A percentile compares a stretch with the other conserved stretches of the same genome.
phyloP scores from a whole-genome alignment of 2,329 filamentous ascomycete genomes.

The Xylaria sp. region DNA sequence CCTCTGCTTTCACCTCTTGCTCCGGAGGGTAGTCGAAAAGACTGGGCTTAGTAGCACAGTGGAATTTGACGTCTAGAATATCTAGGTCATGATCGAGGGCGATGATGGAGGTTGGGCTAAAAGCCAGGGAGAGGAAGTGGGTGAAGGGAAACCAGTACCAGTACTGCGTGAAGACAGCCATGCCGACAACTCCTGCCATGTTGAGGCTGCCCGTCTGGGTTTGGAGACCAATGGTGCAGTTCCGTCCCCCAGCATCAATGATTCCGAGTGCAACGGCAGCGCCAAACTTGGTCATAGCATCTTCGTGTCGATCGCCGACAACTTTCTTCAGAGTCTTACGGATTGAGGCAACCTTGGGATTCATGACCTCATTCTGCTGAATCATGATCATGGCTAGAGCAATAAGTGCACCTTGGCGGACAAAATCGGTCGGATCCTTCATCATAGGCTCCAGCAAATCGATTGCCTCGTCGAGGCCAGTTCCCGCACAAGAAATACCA shows the following conservation, averaged over 20 bases:
- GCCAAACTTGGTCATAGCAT: slow-evolving; percentile 99
- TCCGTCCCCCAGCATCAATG: slow-evolving; percentile 95
- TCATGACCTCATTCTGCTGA: slow-evolving; percentile 99
- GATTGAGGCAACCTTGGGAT: slow-evolving; percentile 90
- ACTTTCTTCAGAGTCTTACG: slow-evolving; percentile 95
- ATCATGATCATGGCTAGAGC: slow-evolving; percentile 97
- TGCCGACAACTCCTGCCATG: slow-evolving; percentile 97
- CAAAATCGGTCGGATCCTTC: slow-evolving; percentile 98
- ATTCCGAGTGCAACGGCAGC: slow-evolving; percentile 93
- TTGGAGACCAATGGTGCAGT: slow-evolving; percentile 97
- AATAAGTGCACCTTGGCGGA: slow-evolving; percentile 94
- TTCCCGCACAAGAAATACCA: slow-evolving; percentile 96
- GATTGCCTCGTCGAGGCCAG: slow-evolving; percentile 93
- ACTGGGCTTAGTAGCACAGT: slow-evolving; percentile 92
- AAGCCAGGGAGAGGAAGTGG: slow-evolving; percentile 94
- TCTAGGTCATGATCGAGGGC: slow-evolving; percentile 93
- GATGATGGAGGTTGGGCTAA: slow-evolving; percentile 96
- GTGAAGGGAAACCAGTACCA: slow-evolving; percentile 99
- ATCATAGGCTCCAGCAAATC: slow-evolving; percentile 98
- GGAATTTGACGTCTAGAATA: slow-evolving; percentile 92
- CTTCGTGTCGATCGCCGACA: slow-evolving; percentile 91
- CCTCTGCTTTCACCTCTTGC: slow-evolving; percentile 92
- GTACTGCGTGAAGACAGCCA: slow-evolving; percentile 98
- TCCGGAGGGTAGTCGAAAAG: slow-evolving; percentile 98
- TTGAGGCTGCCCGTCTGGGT: slow-evolving; percentile 98